Evolutionary conservation across 805 yeast species (phyloP).

Genomic region (Hanseniaspora taiwanica): DNA sequence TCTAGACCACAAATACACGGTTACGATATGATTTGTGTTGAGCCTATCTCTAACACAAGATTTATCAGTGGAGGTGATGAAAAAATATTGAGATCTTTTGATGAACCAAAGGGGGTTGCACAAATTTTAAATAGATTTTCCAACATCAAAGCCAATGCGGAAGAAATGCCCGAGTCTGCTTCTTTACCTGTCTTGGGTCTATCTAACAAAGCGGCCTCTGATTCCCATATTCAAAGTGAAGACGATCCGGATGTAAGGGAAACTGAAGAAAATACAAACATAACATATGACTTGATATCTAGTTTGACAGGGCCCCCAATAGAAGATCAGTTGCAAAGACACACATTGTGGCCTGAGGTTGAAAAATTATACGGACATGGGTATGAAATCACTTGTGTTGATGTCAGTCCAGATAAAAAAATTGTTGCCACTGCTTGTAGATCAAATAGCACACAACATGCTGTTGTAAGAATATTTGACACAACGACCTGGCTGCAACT

Average conservation of each 20-base stretch:
- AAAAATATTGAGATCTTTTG: slow-evolving; percentile 78
- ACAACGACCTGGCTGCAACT: slow-evolving; percentile 48
- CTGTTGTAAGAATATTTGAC: slow-evolving; percentile 68
- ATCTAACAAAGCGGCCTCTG: slow-evolving; percentile 71
- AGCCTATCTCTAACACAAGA: slow-evolving; percentile 41
- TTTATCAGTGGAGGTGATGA: slow-evolving; percentile 96
- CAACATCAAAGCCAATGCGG: slow-evolving; percentile 26
- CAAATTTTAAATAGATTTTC: slow-evolving; percentile 42
- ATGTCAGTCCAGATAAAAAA: slow-evolving; percentile 46
- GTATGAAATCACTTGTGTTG: slow-evolving; percentile 76
- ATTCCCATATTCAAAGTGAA: slow-evolving; percentile 24
- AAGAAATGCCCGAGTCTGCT: slow-evolving; percentile 63
- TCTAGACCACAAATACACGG: slow-evolving; percentile 98
- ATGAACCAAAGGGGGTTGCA: slow-evolving; percentile 72
- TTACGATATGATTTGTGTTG: slow-evolving; percentile 81
- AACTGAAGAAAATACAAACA: slow-evolving; percentile 24
- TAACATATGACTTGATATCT: slow-evolving; percentile 34
- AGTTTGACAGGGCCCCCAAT: slow-evolving; percentile 51
- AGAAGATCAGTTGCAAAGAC: slow-evolving; percentile 85
- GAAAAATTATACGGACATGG: slow-evolving; percentile 97
- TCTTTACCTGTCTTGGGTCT: slow-evolving; percentile 86
- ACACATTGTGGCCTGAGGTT: slow-evolving; percentile 86
- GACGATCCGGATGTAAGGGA: slow-evolving; percentile 28
- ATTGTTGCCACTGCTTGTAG: slow-evolving; percentile 83
- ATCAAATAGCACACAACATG: slow-evolving; percentile 74